A percentile compares a stretch with the other conserved stretches of the same genome.
Conservation (phyloP, 768 basidiomycete genomes). For the Sporobolomyces phaffii region DNA sequence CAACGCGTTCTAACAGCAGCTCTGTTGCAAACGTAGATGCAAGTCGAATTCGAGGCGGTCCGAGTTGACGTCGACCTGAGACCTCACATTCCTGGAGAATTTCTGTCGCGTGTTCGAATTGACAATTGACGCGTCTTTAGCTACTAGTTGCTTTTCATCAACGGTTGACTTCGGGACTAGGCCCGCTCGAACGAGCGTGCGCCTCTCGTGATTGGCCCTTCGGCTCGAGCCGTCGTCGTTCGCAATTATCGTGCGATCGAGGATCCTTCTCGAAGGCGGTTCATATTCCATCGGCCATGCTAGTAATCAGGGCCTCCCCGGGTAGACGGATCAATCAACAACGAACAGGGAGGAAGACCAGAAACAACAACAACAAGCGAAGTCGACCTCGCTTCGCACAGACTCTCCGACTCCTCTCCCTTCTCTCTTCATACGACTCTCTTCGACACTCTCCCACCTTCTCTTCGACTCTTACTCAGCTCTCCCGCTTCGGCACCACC, state of each 20-base stretch:
- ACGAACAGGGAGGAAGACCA: background rate
- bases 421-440: background rate
- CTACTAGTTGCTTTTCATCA: no score
- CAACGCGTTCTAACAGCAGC: no score
- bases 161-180: background rate
- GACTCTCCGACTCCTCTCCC: background rate
- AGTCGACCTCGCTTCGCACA: background rate
- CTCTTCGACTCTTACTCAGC: background rate
- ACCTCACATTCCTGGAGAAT: background rate
- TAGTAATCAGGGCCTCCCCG: no score
- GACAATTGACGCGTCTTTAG: slow-evolving; percentile 10
- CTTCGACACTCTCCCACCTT: background rate
- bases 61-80: no score
- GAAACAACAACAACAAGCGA: background rate
- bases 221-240: background rate
- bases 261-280: no score
- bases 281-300: no score
- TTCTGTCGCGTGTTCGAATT: background rate
- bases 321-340: background rate
- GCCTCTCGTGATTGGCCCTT: background rate
- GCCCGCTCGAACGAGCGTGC: background rate
- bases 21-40: no score
- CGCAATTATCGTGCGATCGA: slow-evolving; percentile 1
- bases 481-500: background rate
- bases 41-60: no score